phyloP scores from a whole-genome alignment of 257 asterid species.

The Catharanthus roseus region DNA sequence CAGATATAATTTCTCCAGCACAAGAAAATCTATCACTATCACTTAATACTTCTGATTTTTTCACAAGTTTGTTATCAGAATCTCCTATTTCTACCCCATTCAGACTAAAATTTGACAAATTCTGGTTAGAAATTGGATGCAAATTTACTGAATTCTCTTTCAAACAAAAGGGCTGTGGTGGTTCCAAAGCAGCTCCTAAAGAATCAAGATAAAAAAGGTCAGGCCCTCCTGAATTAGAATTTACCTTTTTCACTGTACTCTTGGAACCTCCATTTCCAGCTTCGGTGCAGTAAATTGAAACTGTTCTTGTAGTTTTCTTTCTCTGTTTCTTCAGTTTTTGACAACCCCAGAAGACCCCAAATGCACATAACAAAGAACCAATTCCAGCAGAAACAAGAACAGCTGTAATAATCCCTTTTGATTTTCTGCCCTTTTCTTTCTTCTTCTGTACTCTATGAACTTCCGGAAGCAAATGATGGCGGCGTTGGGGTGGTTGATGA shows the following conservation, averaged over 20 bases:
- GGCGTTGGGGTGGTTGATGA: slow-evolving; percentile 24
- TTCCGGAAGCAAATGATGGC: slow-evolving; percentile 28
- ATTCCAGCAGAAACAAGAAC: slow-evolving; percentile 54
- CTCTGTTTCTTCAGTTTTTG: slow-evolving; percentile 39
- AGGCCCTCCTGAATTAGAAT: slow-evolving; percentile 68
- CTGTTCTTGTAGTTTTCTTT: slow-evolving; percentile 34
- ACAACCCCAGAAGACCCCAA: slow-evolving; percentile 47
- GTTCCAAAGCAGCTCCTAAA: slow-evolving; percentile 59
- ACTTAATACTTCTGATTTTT: slow-evolving; percentile 24
- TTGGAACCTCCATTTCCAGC: slow-evolving; percentile 37
- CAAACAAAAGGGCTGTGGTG: slow-evolving; percentile 31
- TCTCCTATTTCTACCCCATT: slow-evolving; percentile 34
- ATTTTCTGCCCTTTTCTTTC: slow-evolving; percentile 19
- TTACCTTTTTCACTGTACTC: slow-evolving; percentile 60
- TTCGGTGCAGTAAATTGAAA: slow-evolving; percentile 29
- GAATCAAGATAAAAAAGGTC: slow-evolving; percentile 75
- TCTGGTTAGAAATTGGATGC: slow-evolving; percentile 19
- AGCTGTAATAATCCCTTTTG: slow-evolving; percentile 35
- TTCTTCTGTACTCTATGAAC: slow-evolving; percentile 29
- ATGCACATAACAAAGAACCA: slow-evolving; percentile 33
- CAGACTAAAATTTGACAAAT: slow-evolving; percentile 7
- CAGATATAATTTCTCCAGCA: slow-evolving; percentile 42
- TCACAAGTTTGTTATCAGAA: slow-evolving; percentile 15
- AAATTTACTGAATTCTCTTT: slow-evolving; percentile 25
- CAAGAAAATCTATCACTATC: slow-evolving; percentile 25